Conservation (phyloP, 805 yeast genomes). For the Wickerhamomyces queroliae region DNA sequence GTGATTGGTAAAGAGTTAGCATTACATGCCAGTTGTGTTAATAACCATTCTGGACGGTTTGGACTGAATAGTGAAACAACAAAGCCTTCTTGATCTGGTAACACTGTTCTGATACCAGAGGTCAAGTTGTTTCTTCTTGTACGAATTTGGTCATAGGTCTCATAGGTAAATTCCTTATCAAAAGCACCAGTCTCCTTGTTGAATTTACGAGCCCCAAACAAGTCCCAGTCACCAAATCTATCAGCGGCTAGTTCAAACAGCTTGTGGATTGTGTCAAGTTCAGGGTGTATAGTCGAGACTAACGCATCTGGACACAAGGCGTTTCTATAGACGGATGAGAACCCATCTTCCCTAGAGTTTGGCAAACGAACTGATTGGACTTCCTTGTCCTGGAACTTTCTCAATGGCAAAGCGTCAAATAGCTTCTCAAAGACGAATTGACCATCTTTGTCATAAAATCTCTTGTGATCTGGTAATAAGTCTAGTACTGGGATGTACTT, state of each 20-base stretch:
- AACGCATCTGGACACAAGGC: conserved; percentile 23
- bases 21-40: conserved; percentile 59
- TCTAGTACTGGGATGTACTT: not conserved
- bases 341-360: conserved; percentile 24
- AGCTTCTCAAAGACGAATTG: not conserved
- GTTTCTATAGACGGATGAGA: conserved; percentile 41
- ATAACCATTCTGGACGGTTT: conserved; percentile 61
- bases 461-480: not conserved
- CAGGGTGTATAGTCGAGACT: conserved; percentile 32
- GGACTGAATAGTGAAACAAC: conserved; percentile 48
- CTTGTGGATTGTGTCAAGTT: conserved; percentile 33
- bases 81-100: conserved; percentile 29
- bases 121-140: conserved; percentile 31
- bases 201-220: not conserved
- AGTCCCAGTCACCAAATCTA: not conserved
- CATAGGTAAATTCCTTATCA: not conserved
- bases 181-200: not conserved
- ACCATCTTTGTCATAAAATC: not conserved
- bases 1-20: conserved; percentile 44
- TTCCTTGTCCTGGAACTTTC: not conserved
- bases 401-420: not conserved
- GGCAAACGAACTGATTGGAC: conserved; percentile 26
- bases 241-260: conserved; percentile 30
- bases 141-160: not conserved
- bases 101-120: conserved; percentile 39